A percentile compares a stretch with the other conserved stretches of the same genome.
Conservation (phyloP, 169 alveolate species). For the Plasmodium cynomolgi region DNA sequence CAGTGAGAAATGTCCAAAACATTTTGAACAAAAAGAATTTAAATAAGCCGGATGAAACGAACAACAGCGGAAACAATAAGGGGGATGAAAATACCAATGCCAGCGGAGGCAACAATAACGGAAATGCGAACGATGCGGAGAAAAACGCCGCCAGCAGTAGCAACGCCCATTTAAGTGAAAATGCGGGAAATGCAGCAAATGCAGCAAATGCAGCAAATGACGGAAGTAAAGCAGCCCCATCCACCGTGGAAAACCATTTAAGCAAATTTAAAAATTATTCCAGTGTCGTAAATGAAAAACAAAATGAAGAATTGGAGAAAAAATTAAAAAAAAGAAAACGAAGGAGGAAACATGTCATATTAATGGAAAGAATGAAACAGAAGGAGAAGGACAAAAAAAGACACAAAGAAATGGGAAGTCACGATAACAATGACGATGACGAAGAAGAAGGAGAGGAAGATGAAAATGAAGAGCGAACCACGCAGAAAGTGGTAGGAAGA, state of each 20-base stretch:
- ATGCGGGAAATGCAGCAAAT: constrained; percentile 24
- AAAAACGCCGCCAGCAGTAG: constrained; percentile 4
- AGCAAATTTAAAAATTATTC: constrained; percentile 66
- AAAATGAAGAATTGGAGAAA: constrained; percentile 73
- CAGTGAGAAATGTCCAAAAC: constrained; percentile 70
- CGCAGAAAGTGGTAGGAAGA: constrained; percentile 9
- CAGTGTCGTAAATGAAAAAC: constrained; percentile 67
- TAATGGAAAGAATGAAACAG: constrained; percentile 46
- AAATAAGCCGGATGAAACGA: constrained; percentile 49
- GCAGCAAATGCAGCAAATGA: constrained; percentile 25
- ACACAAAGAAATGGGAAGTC: constrained; percentile 13
- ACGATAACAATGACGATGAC: constrained; percentile 31
- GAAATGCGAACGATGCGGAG: constrained; percentile 13
- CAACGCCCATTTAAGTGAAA: neutral
- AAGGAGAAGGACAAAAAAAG: constrained; percentile 42
- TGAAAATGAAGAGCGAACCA: constrained; percentile 33
- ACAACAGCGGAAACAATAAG: constrained; percentile 9
- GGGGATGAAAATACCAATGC: neutral
- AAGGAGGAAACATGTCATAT: constrained; percentile 61
- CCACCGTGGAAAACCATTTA: constrained; percentile 16
- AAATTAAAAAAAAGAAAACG: constrained; percentile 53
- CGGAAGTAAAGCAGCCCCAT: constrained; percentile 1
- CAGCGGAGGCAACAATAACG: neutral
- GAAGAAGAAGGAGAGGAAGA: constrained; percentile 18
- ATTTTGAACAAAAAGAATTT: constrained; percentile 61